Evolutionary conservation across 495 filamentous ascomycete genomes (phyloP), one percentile per base, ranked within the genome.

Genomic region (Daldinia childiae): DNA sequence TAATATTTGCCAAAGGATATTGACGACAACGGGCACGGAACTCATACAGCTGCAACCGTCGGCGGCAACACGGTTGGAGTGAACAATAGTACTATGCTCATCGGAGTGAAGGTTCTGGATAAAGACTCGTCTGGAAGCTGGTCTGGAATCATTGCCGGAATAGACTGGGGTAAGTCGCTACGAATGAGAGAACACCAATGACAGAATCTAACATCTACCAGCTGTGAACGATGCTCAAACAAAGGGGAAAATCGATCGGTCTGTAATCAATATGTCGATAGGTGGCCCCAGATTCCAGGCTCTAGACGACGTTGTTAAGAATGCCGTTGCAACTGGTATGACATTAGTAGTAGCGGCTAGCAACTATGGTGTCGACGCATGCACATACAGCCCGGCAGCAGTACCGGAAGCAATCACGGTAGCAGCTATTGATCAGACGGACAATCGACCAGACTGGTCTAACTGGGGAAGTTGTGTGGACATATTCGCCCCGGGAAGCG

Each of bases 21-120:
- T 26, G 83, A 85, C 72, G 82, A 79, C 32, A 78, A 82, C 51
- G 82, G 87, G 30, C 88, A 90, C 72, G 88, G 87, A 30, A 89
- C 88, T 11, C 87, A 89, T 74, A 82, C 84, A 45, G 81, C 85
- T 30, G 87, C 85, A 19, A 90, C 86, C 26, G 83, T 87, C 32
- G 87, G 78, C 11, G 83, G 84, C 4, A 76, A 64, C 38, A 86
- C 84, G 6, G 87, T 85, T 61, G 87, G 87, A 52, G 78, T 89
- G 59, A 80, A 87, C 57, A 90, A 90, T 78, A 82, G 82, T 45
- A 86, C 84, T 27, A 80, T 66, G 55, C 72, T 90, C 45, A 79
- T 88, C 39, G 85, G 85, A 52, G 86, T 90, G 61, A 89, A 89
- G 72, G 86, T 88, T 51, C 81, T 89, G 62, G 80, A 81, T 51